Evolutionary conservation across 2,329 filamentous ascomycete species (phyloP), one percentile per base, ranked within the genome.

Genomic region (Bimuria novae-zelandiae): DNA sequence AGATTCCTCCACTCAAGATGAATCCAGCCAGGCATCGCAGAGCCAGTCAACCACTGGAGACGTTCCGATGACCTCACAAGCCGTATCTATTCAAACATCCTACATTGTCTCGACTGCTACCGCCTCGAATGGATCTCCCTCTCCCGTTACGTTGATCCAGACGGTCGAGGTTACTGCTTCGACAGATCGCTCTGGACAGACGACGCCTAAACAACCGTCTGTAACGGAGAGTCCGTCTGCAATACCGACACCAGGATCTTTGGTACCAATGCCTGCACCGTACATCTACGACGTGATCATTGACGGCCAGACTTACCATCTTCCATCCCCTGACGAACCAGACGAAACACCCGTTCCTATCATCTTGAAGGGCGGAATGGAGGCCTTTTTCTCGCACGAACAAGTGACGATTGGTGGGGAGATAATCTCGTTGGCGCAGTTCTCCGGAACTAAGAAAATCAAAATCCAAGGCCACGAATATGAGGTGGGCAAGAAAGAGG

Each of bases 281-380:
- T 53, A 30, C 21, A 22, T 54, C 7, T 17, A 57, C 37, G 60
- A 60, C 44, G 52, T 43, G 2, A 17, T 55, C 11, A 59, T 62
- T n/a, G 57, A 52, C 12, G 52, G 48, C 8, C 27, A 51, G 10
- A 17, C 30, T 3, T 62, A 60, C 35, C 49, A 54, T 27, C 57
- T 62, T 16, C 57, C 60, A 16, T 47, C 48, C 1, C 30, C 54
- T 3, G 45, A 44, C 35, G 42, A 60, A 39, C 51, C 44, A n/a
- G n/a, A n/a, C n/a, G n/a, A n/a, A n/a, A n/a, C n/a, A 3, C 37
- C 60, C 16, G 44, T 54, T 14, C 35, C 52, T 14, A 55, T 62
- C 21, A 42, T 60, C 23, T 44, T 62, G 22, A 11, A 29, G 10
- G 54, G 56, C 30, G 57, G 57, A 22, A 51, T 44, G 3, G 1